A percentile compares a stretch with the other conserved stretches of the same genome.
Evolutionary conservation across 352 stramenopile species (phyloP).

Genomic region (Phytophthora macrochlamydospora): DNA sequence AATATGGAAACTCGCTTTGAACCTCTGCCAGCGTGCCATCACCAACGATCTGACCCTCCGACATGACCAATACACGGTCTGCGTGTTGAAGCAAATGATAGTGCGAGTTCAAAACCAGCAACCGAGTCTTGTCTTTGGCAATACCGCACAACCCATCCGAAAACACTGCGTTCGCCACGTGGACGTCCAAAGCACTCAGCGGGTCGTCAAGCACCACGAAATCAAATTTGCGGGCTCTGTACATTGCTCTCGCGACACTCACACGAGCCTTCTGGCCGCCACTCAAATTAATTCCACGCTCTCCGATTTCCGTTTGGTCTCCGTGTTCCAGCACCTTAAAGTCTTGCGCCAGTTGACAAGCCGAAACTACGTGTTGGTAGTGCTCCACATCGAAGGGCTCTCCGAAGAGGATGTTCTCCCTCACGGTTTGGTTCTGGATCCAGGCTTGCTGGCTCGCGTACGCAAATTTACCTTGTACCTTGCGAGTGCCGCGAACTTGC

Average conservation of each 20-base stretch:
- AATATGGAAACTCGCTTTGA: conserved; percentile 30
- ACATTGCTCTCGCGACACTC: conserved; percentile 56
- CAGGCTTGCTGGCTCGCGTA: conserved; percentile 54
- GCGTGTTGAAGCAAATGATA: conserved; percentile 85
- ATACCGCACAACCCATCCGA: conserved; percentile 77
- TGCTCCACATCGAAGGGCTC: conserved; percentile 33
- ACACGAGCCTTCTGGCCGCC: conserved; percentile 81
- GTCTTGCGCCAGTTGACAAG: conserved; percentile 85
- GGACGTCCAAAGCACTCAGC: conserved; percentile 70
- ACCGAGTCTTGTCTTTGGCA: conserved; percentile 60
- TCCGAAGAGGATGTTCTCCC: conserved; percentile 62
- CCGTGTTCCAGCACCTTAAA: conserved; percentile 72
- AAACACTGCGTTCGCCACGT: conserved; percentile 94
- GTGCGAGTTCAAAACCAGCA: conserved; percentile 93
- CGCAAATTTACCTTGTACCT: conserved; percentile 31
- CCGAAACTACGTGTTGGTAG: conserved; percentile 57
- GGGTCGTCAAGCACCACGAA: conserved; percentile 67
- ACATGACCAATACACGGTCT: conserved; percentile 65
- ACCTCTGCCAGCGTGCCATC: conserved; percentile 75
- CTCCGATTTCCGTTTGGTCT: conserved; percentile 94
- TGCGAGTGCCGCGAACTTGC: conserved; percentile 14
- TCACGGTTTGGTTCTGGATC: conserved; percentile 49
- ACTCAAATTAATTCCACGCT: conserved; percentile 78
- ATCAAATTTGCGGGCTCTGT: conserved; percentile 48
- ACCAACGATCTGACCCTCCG: conserved; percentile 78